Base-by-base conservation (phyloP, 2,329 filamentous ascomycete genomes). In the Onygenales sp. region DNA sequence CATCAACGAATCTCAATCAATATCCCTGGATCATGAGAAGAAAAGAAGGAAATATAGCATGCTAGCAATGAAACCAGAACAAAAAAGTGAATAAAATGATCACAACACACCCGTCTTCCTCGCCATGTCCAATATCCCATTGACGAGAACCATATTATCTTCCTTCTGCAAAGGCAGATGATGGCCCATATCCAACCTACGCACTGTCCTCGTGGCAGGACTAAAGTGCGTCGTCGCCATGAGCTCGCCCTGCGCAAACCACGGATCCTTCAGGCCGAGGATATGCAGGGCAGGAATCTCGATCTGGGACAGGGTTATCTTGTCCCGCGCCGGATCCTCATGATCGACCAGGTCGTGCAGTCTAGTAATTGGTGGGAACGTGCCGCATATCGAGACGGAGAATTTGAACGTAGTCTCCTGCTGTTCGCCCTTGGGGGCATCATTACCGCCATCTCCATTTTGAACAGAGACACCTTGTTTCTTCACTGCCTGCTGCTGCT, bases 171-270 rank as follows among this genome's bases (percentile, higher is more conserved):
- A 76, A 2, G 86, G 85, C 48, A 92, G 73, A 4, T 87, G 72
- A 65, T 92, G 87, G 1, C 75, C 77, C 0, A 85, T 86, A 53
- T 87, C 78, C 86, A 86, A 90, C 65, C 88, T 45, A 6, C 13
- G 84, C 1, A 91, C 66, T 46, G 88, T 56, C 37, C 68, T 75
- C 5, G 77, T 71, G 2, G 71, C 79, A 0, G 73, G 75, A 6
- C 70, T 62, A 48, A 80, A 74, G 62, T 82, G 86, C 64, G 84
- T 89, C 51, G 78, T 67, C 6, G 79, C 65, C 50, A 82, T 62
- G 58, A 85, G 61, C 63, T 75, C 70, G 51, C 76, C 69, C 63
- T 87, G 84, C 45, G 78, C 70, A 17, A 89, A 61, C 0, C 82
- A 82, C 0, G 77, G 73, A 66, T 86, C 82, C n/a, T 72, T 70